Conservation (phyloP, 2,329 filamentous ascomycete species). For the Grosmannia huntii region DNA sequence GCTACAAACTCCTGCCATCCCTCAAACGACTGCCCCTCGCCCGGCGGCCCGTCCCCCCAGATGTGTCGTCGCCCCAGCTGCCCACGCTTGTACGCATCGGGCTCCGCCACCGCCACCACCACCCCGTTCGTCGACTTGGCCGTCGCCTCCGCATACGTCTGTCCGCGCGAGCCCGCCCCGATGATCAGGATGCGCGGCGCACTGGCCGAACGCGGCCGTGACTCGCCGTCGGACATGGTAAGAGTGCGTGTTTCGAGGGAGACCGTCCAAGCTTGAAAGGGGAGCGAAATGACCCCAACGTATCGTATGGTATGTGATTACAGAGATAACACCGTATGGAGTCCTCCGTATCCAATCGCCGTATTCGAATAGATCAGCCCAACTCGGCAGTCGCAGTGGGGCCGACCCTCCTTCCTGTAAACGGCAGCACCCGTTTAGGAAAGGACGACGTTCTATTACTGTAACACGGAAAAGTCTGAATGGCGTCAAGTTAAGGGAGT, state of each 20-base stretch:
- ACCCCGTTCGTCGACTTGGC: constrained; percentile 50
- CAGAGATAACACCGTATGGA: background rate
- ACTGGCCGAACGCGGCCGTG: constrained; percentile 29
- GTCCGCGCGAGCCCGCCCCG: constrained; percentile 69
- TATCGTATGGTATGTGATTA: background rate
- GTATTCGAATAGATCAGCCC: constrained; percentile 5
- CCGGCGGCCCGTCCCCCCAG: constrained; percentile 42
- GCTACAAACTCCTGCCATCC: constrained; percentile 65
- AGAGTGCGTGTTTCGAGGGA: no score
- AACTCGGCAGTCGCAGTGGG: background rate
- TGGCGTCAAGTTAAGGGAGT: no score
- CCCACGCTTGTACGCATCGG: constrained; percentile 61
- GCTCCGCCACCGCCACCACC: constrained; percentile 71
- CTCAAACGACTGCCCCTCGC: constrained; percentile 54
- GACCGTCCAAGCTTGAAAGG: no score
- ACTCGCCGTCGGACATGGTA: constrained; percentile 11
- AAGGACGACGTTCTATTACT: background rate
- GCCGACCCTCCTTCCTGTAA: background rate
- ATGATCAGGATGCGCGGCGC: constrained; percentile 63
- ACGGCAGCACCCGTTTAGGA: background rate
- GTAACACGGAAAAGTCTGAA: background rate
- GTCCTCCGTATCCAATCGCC: constrained; percentile 4
- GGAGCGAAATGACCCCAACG: no score
- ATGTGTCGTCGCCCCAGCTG: constrained; percentile 61
- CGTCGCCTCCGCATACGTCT: constrained; percentile 59